phyloP scores from a whole-genome alignment of 495 filamentous ascomycete species.

The Aspergillus heteromorphus region DNA sequence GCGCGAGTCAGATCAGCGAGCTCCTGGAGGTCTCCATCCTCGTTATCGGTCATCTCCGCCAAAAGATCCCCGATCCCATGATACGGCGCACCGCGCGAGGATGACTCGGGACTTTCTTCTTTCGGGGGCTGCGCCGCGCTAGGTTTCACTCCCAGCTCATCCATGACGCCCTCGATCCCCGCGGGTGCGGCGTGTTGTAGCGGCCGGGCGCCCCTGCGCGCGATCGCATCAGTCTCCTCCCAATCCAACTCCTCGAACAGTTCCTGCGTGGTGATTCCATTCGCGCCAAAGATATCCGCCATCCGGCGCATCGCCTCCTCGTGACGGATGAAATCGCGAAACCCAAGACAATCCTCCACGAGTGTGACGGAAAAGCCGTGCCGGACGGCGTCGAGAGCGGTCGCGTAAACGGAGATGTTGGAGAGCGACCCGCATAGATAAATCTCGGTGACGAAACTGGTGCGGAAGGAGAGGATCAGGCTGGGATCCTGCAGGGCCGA shows the following conservation, averaged over 20 bases:
- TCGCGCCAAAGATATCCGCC: constrained; percentile 67
- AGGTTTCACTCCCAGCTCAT: constrained; percentile 26
- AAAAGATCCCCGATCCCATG: constrained; percentile 10
- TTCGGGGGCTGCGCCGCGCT: background rate
- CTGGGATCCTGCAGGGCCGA: constrained; percentile 76
- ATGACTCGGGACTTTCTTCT: background rate
- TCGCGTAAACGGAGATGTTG: constrained; percentile 87
- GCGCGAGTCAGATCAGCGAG: constrained; percentile 16
- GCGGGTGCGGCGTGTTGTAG: constrained; percentile 17
- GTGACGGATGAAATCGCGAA: constrained; percentile 65
- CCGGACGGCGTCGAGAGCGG: constrained; percentile 81
- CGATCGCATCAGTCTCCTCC: constrained; percentile 40
- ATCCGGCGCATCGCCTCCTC: constrained; percentile 72
- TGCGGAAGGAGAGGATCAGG: constrained; percentile 65
- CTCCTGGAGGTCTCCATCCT: constrained; percentile 17
- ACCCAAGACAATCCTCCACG: constrained; percentile 86
- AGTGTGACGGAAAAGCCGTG: constrained; percentile 82
- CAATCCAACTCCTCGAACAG: constrained; percentile 51
- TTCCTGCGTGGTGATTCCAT: constrained; percentile 53
- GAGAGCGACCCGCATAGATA: constrained; percentile 87
- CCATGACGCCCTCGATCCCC: constrained; percentile 37
- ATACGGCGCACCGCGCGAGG: background rate
- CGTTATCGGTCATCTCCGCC: constrained; percentile 19
- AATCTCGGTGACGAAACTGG: constrained; percentile 80
- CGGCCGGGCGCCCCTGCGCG: constrained; percentile 18